These are phyloP conservation scores for Coniochaeta pulveracea DNA, from an alignment of 2,329 filamentous ascomycete species.

Conservation along the genomic window DNA sequence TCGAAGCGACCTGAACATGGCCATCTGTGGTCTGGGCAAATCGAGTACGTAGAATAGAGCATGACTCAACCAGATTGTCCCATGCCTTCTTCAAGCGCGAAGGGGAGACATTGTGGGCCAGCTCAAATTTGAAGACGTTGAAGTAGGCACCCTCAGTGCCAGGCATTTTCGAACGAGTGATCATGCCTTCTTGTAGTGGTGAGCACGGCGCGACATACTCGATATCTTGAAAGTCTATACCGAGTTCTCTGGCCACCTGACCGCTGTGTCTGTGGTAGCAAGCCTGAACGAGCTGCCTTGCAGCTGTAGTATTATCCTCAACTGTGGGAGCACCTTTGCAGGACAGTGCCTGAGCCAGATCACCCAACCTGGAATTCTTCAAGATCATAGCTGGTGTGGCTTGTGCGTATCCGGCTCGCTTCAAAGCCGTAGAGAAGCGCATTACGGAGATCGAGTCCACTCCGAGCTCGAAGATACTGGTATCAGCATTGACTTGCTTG, in stretches of 20 bases:
- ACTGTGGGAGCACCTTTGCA: background rate
- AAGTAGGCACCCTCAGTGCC: constrained; percentile 56
- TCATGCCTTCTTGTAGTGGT: constrained; percentile 75
- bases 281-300: constrained; percentile 50
- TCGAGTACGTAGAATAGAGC: constrained; percentile 58
- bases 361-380: constrained; percentile 40
- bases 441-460: constrained; percentile 82
- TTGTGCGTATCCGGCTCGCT: constrained; percentile 44
- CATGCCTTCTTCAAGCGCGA: constrained; percentile 46
- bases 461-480: constrained; percentile 75
- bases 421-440: constrained; percentile 53
- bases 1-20: constrained; percentile 60
- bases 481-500: constrained; percentile 14
- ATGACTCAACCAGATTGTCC: constrained; percentile 32
- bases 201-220: constrained; percentile 76
- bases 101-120: constrained; percentile 32
- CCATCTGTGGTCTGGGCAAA: constrained; percentile 68
- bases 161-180: constrained; percentile 53
- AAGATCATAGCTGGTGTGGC: constrained; percentile 59
- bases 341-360: constrained; percentile 29
- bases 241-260: constrained; percentile 39
- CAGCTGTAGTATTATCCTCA: constrained; percentile 19
- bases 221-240: constrained; percentile 38
- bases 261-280: constrained; percentile 50
- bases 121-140: constrained; percentile 55